Conservation (phyloP, 164 flowering plant species). For the Tinospora cordifolia region DNA sequence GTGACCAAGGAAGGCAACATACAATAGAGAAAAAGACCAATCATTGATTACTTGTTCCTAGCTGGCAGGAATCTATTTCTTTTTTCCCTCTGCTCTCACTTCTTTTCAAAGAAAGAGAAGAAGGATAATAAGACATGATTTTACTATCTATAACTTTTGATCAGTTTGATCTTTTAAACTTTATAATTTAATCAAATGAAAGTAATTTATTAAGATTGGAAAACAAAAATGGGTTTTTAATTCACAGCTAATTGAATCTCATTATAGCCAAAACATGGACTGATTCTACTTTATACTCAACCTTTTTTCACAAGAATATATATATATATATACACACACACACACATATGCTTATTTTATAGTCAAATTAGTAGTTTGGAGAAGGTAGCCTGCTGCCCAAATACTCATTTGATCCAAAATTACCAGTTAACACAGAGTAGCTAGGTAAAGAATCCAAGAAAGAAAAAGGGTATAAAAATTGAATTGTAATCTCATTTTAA, state of each 20-base stretch:
- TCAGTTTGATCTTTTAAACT: not conserved
- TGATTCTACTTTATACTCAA: no score
- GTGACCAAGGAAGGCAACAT: slow-evolving; percentile 35
- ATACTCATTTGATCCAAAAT: no score
- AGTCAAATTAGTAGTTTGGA: not conserved
- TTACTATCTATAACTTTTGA: not conserved
- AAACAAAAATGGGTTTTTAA: no score
- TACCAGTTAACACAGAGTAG: no score
- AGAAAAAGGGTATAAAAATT: not conserved
- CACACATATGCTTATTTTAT: not conserved
- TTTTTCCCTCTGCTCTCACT: not conserved
- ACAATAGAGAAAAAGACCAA: slow-evolving; percentile 23
- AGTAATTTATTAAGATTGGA: not conserved
- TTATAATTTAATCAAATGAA: not conserved
- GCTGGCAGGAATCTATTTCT: slow-evolving; percentile 25
- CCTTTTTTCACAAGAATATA: no score
- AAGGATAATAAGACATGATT: slow-evolving; percentile 6
- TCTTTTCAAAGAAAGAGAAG: slow-evolving; percentile 1
- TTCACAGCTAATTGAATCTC: no score
- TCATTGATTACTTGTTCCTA: slow-evolving; percentile 29
- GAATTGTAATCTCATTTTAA: not conserved
- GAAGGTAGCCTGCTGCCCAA: not conserved
- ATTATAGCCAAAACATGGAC: no score
- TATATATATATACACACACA: no score
- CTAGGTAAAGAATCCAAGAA: not conserved